Evolutionary conservation across 1,284 basidiomycete genomes (phyloP).

Genomic region (Malassezia equina): DNA sequence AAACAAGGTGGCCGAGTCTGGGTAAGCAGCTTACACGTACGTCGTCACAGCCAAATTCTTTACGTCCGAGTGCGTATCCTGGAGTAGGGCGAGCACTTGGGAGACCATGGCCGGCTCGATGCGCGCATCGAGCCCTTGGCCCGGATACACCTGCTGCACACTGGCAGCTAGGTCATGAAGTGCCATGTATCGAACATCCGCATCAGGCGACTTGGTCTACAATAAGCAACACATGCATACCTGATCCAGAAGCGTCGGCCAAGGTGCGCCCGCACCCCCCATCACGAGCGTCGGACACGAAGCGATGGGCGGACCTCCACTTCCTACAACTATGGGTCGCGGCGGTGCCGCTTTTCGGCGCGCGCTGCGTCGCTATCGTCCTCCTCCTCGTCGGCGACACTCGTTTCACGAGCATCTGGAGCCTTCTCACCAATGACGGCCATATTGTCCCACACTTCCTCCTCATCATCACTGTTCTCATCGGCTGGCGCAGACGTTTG

Average conservation of each 20-base stretch:
- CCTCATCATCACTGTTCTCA: slow-evolving; percentile 5
- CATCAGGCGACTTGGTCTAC: slow-evolving; percentile 40
- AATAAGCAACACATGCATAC: slow-evolving; percentile 1
- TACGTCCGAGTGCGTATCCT: slow-evolving; percentile 92
- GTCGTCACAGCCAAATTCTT: slow-evolving; percentile 95
- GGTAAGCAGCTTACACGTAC: slow-evolving; percentile 51
- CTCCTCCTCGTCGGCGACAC: not conserved
- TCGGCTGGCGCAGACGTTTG: not conserved
- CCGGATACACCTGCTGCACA: slow-evolving; percentile 25
- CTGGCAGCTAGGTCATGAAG: slow-evolving; percentile 35
- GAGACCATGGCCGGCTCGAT: slow-evolving; percentile 66
- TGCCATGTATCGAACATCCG: slow-evolving; percentile 45
- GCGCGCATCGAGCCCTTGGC: slow-evolving; percentile 25
- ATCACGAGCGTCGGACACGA: not conserved
- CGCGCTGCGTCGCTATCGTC: slow-evolving; percentile 1
- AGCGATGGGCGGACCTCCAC: not conserved
- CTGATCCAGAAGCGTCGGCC: slow-evolving; percentile 36
- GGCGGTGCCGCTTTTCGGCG: slow-evolving; percentile 8
- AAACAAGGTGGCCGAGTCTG: slow-evolving; percentile 74
- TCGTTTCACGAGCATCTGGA: not conserved
- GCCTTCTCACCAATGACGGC: not conserved
- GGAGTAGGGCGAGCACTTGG: slow-evolving; percentile 70
- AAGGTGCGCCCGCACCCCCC: not conserved
- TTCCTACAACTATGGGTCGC: not conserved
- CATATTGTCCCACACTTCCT: slow-evolving; percentile 11